Conservation (phyloP, 164 flowering plant genomes). For the Piper betle region DNA sequence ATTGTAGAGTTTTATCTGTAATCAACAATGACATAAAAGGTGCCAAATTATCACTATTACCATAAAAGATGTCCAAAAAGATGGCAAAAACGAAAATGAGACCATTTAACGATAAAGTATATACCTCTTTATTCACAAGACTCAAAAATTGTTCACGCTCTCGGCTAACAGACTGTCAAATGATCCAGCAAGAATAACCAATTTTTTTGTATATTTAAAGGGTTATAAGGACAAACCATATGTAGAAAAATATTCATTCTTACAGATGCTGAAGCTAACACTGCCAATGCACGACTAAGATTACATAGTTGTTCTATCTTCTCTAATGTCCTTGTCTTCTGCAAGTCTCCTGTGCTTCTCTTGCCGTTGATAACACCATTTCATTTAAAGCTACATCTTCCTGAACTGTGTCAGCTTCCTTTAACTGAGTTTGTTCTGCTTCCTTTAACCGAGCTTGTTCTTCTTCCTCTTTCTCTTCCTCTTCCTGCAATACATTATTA, state of each 20-base stretch:
- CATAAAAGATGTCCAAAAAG: background rate
- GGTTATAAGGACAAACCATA: background rate
- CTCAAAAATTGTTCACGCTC: constrained; percentile 91
- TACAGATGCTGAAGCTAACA: constrained; percentile 91
- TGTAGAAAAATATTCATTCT: constrained; percentile 17
- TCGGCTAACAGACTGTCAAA: constrained; percentile 74
- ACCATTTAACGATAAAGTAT: background rate
- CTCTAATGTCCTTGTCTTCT: constrained; percentile 37
- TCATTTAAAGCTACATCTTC: constrained; percentile 81
- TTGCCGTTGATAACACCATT: constrained; percentile 52
- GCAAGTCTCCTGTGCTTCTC: constrained; percentile 60
- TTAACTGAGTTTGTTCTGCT: constrained; percentile 53
- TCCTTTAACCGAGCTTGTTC: constrained; percentile 59
- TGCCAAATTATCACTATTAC: background rate
- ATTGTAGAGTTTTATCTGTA: constrained; percentile 79
- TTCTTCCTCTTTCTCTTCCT: constrained; percentile 79
- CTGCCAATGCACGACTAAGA: constrained; percentile 81
- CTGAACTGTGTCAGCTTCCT: constrained; percentile 33
- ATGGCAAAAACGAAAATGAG: background rate
- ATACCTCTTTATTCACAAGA: constrained; percentile 90
- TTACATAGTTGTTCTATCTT: constrained; percentile 72
- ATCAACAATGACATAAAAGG: constrained; percentile 2
- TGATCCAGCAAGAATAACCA: constrained; percentile 3
- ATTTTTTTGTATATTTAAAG: background rate
- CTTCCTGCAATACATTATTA: constrained; percentile 39